These are phyloP conservation scores for Candida namnaoensis DNA, from an alignment of 805 yeast species.

Conservation along the genomic window DNA sequence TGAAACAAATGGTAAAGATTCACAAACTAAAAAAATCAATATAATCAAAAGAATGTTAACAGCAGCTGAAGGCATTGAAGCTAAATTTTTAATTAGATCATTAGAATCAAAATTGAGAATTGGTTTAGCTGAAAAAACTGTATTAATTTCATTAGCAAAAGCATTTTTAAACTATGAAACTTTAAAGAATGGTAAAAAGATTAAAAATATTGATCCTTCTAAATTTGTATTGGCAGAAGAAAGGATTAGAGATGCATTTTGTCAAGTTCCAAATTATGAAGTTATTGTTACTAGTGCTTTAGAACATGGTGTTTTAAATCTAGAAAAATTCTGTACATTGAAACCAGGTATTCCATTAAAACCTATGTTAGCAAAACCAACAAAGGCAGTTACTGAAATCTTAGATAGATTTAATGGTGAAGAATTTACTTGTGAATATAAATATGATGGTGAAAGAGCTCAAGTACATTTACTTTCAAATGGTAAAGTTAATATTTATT, in stretches of 20 bases:
- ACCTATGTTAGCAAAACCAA: constrained; percentile 98
- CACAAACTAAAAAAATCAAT: constrained; percentile 71
- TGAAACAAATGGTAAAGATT: constrained; percentile 64
- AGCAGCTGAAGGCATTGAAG: constrained; percentile 79
- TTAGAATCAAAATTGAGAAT: constrained; percentile 90
- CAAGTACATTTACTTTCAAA: constrained; percentile 72
- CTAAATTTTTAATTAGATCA: constrained; percentile 83
- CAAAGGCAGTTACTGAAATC: constrained; percentile 88
- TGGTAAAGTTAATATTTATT: constrained; percentile 70
- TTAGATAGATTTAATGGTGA: constrained; percentile 81
- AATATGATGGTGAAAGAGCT: constrained; percentile 97
- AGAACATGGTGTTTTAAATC: constrained; percentile 55
- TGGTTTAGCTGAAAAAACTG: constrained; percentile 91
- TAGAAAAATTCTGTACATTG: constrained; percentile 61
- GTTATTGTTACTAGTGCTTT: constrained; percentile 59
- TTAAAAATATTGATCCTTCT: constrained; percentile 23
- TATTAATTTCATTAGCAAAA: constrained; percentile 74
- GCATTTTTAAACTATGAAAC: constrained; percentile 65
- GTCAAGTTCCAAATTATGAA: constrained; percentile 87
- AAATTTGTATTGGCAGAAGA: constrained; percentile 61
- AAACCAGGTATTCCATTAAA: constrained; percentile 92
- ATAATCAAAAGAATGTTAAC: constrained; percentile 79
- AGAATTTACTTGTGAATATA: constrained; percentile 90
- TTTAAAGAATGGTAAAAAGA: constrained; percentile 20
- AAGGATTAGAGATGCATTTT: constrained; percentile 73